A percentile compares a stretch with the other conserved stretches of the same genome.
These are phyloP conservation scores for Cornus controversa DNA, from an alignment of 148 eudicot genomes.

Conservation along the genomic window DNA sequence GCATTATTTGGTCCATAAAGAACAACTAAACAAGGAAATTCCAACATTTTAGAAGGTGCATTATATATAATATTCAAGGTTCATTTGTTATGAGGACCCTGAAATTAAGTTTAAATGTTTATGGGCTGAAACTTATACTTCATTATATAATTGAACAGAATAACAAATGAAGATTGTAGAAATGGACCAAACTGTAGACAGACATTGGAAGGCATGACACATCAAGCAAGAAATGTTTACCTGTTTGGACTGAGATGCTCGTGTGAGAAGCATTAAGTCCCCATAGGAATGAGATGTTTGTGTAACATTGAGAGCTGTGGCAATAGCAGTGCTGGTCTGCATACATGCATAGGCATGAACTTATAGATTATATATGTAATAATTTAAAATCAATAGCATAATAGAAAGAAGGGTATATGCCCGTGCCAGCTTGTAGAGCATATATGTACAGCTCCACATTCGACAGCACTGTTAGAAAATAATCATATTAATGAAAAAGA, in stretches of 20 bases:
- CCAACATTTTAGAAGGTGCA: neutral
- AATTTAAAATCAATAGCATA: conserved; percentile 9
- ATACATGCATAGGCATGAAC: conserved; percentile 6
- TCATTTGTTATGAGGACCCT: neutral
- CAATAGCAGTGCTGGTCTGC: conserved; percentile 73
- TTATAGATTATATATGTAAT: neutral
- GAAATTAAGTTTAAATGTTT: neutral
- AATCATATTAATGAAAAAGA: neutral
- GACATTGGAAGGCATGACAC: neutral
- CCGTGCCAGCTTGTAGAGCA: neutral
- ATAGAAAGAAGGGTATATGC: conserved; percentile 2
- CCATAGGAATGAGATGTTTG: conserved; percentile 79
- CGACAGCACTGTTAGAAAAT: neutral
- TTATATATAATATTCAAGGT: neutral
- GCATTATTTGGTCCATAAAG: neutral
- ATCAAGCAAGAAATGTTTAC: conserved; percentile 24
- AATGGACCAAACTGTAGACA: neutral
- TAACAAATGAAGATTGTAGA: neutral
- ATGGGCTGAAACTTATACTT: conserved; percentile 3
- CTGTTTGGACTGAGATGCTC: conserved; percentile 69
- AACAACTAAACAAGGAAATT: neutral
- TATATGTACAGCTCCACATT: neutral
- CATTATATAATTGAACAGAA: neutral
- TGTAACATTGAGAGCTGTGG: conserved; percentile 62
- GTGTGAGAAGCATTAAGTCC: conserved; percentile 66